phyloP scores from a whole-genome alignment of 768 basidiomycete genomes.

The Boletus subcaerulescens region DNA sequence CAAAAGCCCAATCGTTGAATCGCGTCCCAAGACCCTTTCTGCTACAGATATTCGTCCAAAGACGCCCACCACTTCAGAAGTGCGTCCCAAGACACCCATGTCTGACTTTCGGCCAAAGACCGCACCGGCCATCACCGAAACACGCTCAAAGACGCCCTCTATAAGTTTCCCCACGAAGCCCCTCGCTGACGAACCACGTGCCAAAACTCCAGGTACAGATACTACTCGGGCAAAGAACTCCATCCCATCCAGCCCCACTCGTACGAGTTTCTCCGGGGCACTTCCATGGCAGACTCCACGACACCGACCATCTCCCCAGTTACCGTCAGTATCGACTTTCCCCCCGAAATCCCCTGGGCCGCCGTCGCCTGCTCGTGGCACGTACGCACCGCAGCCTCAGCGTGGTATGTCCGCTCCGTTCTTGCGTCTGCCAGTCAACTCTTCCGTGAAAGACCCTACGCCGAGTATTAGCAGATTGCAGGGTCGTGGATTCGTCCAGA shows the following conservation, averaged over 20 bases:
- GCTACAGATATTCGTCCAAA: constrained; percentile 19
- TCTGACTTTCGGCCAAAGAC: constrained; percentile 14
- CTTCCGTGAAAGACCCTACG: constrained; percentile 65
- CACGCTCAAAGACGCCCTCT: constrained; percentile 19
- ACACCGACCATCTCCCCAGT: constrained; percentile 33
- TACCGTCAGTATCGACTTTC: constrained; percentile 29
- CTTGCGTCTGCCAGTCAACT: constrained; percentile 39
- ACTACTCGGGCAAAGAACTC: constrained; percentile 14
- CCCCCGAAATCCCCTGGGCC: constrained; percentile 27
- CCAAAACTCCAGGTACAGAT: constrained; percentile 20
- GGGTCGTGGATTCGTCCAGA: constrained; percentile 85
- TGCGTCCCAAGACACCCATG: constrained; percentile 22
- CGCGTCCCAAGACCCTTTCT: constrained; percentile 21
- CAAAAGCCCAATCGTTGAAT: constrained; percentile 13
- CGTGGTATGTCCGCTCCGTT: constrained; percentile 55
- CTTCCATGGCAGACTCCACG: constrained; percentile 24
- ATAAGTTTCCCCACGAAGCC: constrained; percentile 11
- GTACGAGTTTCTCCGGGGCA: constrained; percentile 13
- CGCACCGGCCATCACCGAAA: constrained; percentile 7
- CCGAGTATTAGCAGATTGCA: constrained; percentile 81
- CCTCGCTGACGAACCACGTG: constrained; percentile 18
- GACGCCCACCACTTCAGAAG: constrained; percentile 15
- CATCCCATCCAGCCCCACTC: constrained; percentile 16
- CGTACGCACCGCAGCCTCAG: constrained; percentile 41
- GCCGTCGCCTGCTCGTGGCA: constrained; percentile 39